phyloP scores from a whole-genome alignment of 768 basidiomycete species.

The Boletus rubropictus region DNA sequence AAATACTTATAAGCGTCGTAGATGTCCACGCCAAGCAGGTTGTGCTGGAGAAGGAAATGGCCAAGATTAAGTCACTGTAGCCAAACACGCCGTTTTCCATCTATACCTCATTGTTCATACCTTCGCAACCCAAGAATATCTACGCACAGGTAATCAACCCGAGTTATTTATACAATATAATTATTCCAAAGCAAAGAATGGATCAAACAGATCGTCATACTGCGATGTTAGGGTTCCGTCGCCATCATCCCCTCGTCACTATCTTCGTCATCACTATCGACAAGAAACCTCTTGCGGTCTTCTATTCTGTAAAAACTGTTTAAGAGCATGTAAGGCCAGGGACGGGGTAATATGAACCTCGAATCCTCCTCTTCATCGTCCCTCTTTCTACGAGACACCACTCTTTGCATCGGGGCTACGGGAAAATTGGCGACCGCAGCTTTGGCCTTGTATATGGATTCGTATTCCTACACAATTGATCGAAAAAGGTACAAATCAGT shows the following conservation, averaged over 20 bases:
- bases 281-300: constrained; percentile 40
- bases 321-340: neutral
- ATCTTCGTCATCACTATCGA: constrained; percentile 29
- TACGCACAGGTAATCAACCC: constrained; percentile 11
- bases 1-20: constrained; percentile 27
- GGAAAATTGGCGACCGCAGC: constrained; percentile 62
- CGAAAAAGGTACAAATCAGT: constrained; percentile 2
- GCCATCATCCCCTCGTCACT: constrained; percentile 34
- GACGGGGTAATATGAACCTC: constrained; percentile 23
- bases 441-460: constrained; percentile 83
- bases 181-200: constrained; percentile 7
- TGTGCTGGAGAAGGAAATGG: constrained; percentile 77
- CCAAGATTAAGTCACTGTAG: constrained; percentile 74
- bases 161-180: constrained; percentile 25
- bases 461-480: constrained; percentile 63
- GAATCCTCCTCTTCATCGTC: constrained; percentile 67
- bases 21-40: constrained; percentile 79
- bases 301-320: constrained; percentile 28
- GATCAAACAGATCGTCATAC: neutral
- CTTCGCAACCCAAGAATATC: constrained; percentile 10
- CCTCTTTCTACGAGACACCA: constrained; percentile 58
- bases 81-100: neutral
- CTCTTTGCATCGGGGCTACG: constrained; percentile 34
- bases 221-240: constrained; percentile 19
- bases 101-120: constrained; percentile 10